Evolutionary conservation across 2,329 filamentous ascomycete genomes (phyloP), one percentile per base, ranked within the genome.

Genomic region (Nigrograna mackinnonii): DNA sequence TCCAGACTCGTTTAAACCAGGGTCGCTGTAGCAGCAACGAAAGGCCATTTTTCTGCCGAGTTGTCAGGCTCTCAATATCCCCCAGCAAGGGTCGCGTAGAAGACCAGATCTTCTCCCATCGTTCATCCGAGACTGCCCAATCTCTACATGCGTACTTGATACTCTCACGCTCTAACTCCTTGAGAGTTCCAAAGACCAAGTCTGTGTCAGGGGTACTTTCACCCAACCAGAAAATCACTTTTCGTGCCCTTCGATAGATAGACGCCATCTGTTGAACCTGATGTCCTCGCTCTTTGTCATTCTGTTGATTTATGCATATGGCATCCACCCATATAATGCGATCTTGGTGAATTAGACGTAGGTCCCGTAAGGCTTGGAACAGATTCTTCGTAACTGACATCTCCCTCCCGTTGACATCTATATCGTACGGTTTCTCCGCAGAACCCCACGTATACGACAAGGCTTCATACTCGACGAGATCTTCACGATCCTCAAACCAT

Each of bases 191-290:
- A 21, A 57, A 47, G 13, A 43, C 5, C 3, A 33, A 1, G 20
- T 50, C 28, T 12, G 49, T 53, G 2, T 48, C 22, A 4, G 20
- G 20, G 6, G 50, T 52, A 16, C 52, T 43, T 30, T 41, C 13
- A 5, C 62, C 62, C 18, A 66, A 37, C 61, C 60, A 66, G 16
- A 62, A 33, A 17, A 63, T 35, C 3, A 65, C 60, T 20, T 40
- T 31, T 11, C 49, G 17, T 3, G 64, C 61, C 18, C 46, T 19
- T 11, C 21, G 28, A 37, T 63, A 65, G 17, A 65, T 58, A 13
- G 34, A 33, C 5, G 43, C 42, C 52, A 65, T 65, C 13, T 62
- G 53, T 22, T 41, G 31, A 5, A 60, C 58, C 35, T 61, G 58
- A 13, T 60, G 54, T 13, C 52, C 53, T 22, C 49, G 43, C 44